Base-by-base conservation (phyloP, 192 early-diverging fungal genomes). In the Podila verticillata region DNA sequence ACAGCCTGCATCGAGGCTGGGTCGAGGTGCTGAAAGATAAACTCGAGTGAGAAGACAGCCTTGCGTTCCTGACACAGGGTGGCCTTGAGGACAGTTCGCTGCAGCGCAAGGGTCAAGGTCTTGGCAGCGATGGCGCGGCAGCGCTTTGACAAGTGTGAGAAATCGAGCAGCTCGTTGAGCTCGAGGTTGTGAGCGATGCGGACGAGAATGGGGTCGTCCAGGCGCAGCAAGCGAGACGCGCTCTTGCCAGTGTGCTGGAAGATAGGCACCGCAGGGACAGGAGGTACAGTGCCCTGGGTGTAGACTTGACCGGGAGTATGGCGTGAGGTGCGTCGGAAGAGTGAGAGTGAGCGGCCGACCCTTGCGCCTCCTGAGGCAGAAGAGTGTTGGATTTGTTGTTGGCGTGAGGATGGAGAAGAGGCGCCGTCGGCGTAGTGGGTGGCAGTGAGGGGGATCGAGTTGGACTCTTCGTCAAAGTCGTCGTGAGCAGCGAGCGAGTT, bases 51-150 rank as follows among this genome's bases (percentile, higher is more conserved):
- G 32, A 80, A 80, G 58, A 80, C 70, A 19, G 77, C 77, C 48
- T 72, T 80, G 61, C 77, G 77, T 66, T 80, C 77, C 69, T 80
- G 77, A 51, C 77, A 80, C 28, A 80, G 69, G 3, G 77, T 80
- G 22, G 70, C 77, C 60, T 80, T 80, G 65, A 80, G 65, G 28
- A 80, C 66, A 34, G 77, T 80, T 26, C 66, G 64, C 61, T 80
- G 77, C n/a, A 80, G 70, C 36, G 26, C 48, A 4, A 80, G 61
- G 29, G 77, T 80, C 28, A 80, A 56, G 28, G 70, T 72, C 61
- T 80, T 80, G 65, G 77, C 77, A 19, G 77, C 48, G 44, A 80
- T 72, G 28, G 70, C 70, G 20, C 77, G 77, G 28, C 77, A 80
- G 60, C 77, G 69, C 48, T 72, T 72, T 36, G 77, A 72, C 65